These are phyloP conservation scores for Kodamaea restingae DNA, from an alignment of 805 yeast genomes.

Conservation along the genomic window DNA sequence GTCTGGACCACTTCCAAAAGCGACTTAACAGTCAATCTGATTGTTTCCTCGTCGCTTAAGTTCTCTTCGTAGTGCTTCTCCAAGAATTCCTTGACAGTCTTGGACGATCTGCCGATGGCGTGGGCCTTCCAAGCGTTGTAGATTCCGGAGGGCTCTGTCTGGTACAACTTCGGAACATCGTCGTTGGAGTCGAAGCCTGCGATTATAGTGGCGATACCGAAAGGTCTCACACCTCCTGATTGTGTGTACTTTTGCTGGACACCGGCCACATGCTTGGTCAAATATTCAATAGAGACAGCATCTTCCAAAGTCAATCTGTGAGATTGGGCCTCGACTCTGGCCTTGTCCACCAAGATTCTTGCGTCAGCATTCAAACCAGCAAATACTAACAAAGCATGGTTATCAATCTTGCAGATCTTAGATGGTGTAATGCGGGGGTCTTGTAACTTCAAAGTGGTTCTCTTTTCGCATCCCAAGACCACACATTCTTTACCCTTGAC, in stretches of 20 bases:
- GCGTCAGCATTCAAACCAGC: conserved; percentile 99
- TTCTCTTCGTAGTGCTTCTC: conserved; percentile 79
- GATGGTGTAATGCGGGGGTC: conserved; percentile 96
- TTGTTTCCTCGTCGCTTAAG: conserved; percentile 62
- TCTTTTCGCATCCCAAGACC: conserved; percentile 93
- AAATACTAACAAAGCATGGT: conserved; percentile 87
- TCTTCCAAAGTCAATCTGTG: conserved; percentile 93
- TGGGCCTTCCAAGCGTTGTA: conserved; percentile 98
- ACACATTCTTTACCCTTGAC: conserved; percentile 87
- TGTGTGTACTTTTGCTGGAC: conserved; percentile 96
- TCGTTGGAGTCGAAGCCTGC: conserved; percentile 94
- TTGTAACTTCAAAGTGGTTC: conserved; percentile 91
- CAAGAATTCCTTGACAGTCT: conserved; percentile 91
- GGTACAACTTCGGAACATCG: conserved; percentile 74
- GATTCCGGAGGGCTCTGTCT: conserved; percentile 97
- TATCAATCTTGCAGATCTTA: conserved; percentile 86
- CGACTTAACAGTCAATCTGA: conserved; percentile 78
- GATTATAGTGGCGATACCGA: conserved; percentile 91
- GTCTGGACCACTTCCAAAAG: conserved; percentile 95
- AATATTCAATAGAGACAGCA: conserved; percentile 84
- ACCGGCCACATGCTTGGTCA: conserved; percentile 95
- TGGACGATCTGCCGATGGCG: conserved; percentile 91
- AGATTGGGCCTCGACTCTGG: conserved; percentile 94
- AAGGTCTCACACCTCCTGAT: conserved; percentile 97
- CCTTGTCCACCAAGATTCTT: conserved; percentile 87